Evolutionary conservation across 2,329 filamentous ascomycete genomes (phyloP).

Genomic region (Dothidotthia symphoricarpi): DNA sequence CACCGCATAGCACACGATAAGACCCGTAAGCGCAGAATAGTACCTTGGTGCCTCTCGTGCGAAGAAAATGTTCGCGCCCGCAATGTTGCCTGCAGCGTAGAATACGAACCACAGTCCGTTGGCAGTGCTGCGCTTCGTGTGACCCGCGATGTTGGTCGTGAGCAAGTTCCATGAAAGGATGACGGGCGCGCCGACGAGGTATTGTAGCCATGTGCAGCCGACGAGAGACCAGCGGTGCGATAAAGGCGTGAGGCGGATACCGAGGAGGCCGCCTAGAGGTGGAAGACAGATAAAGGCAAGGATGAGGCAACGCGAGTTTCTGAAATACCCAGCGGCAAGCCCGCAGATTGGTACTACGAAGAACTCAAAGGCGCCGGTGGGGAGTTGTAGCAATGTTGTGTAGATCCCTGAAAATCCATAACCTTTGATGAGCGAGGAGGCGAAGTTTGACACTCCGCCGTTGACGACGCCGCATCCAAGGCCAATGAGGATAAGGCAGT

Average conservation of each 20-base stretch:
- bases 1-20: conserved; percentile 47
- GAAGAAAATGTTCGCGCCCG: conserved; percentile 51
- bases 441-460: conserved; percentile 53
- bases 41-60: conserved; percentile 47
- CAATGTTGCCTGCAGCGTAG: conserved; percentile 52
- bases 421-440: conserved; percentile 48
- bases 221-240: conserved; percentile 51
- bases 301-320: conserved; percentile 31
- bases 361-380: conserved; percentile 47
- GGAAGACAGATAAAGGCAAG: conserved; percentile 45
- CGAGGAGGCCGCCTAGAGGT: conserved; percentile 52
- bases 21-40: conserved; percentile 45
- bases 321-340: conserved; percentile 34
- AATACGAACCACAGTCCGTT: conserved; percentile 53
- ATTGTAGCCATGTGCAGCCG: conserved; percentile 55
- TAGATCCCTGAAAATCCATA: conserved; percentile 45
- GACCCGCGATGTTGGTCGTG: conserved; percentile 46
- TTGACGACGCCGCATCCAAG: conserved; percentile 51
- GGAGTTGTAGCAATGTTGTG: conserved; percentile 46
- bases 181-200: conserved; percentile 51
- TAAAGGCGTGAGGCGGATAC: conserved; percentile 50
- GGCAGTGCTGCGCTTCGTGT: conserved; percentile 53
- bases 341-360: conserved; percentile 41
- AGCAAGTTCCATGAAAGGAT: conserved; percentile 55
- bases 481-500: conserved; percentile 44